These are phyloP conservation scores for Protomyces inouyei DNA, from an alignment of 1,139 yeast genomes.

Conservation along the genomic window DNA sequence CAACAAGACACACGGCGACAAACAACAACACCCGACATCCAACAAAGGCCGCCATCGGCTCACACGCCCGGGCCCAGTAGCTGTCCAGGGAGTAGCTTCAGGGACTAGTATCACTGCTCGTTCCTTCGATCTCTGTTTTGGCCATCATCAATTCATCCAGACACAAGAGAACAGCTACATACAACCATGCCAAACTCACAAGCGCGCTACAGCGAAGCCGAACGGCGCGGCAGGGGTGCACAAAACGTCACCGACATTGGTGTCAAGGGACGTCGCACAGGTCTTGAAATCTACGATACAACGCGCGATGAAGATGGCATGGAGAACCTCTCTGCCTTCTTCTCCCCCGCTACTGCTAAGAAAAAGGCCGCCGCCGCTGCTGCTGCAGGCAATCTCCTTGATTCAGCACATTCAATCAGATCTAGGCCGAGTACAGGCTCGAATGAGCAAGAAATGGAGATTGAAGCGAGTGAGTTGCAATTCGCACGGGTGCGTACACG, in stretches of 20 bases:
- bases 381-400: background rate
- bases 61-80: too few relatives aligned
- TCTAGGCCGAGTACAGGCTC: constrained; percentile 5
- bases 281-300: constrained; percentile 11
- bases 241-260: constrained; percentile 28
- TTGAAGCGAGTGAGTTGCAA: constrained; percentile 16
- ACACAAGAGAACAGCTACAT: background rate
- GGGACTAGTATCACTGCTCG: too few relatives aligned
- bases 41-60: too few relatives aligned
- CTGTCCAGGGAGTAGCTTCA: too few relatives aligned
- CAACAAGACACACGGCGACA: too few relatives aligned
- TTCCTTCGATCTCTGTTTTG: too few relatives aligned
- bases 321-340: constrained; percentile 77
- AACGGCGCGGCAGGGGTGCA: constrained; percentile 22
- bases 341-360: constrained; percentile 40
- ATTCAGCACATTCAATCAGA: background rate
- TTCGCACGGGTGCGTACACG: background rate
- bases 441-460: constrained; percentile 11
- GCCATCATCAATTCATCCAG: too few relatives aligned
- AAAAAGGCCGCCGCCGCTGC: constrained; percentile 12
- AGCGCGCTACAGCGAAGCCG: constrained; percentile 26
- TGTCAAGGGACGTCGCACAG: constrained; percentile 26
- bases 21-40: too few relatives aligned
- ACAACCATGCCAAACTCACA: background rate
- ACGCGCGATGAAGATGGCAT: constrained; percentile 61